phyloP scores from a whole-genome alignment of 345 rosid genomes.

The Excoecaria cochinchinensis region DNA sequence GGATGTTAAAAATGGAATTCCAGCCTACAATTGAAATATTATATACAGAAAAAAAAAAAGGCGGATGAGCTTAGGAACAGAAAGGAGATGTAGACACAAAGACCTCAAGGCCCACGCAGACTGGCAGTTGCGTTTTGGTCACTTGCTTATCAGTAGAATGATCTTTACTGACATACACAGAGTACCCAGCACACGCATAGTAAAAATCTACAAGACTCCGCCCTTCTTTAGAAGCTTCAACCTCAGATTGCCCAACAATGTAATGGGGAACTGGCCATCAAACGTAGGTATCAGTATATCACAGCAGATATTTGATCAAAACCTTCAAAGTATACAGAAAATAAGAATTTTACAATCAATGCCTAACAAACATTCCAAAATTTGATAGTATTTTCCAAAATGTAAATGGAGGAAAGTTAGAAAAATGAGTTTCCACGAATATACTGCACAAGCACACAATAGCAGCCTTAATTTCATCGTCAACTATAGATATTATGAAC shows the following conservation, averaged over 20 bases:
- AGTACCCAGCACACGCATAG: constrained; percentile 68
- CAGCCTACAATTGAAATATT: background rate
- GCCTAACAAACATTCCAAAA: background rate
- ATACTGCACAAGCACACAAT: background rate
- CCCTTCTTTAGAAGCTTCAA: constrained; percentile 46
- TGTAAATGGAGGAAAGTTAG: background rate
- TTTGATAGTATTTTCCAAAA: background rate
- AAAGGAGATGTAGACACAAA: constrained; percentile 4
- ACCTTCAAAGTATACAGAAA: background rate
- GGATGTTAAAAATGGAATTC: background rate
- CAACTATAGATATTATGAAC: background rate
- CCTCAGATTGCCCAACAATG: constrained; percentile 45
- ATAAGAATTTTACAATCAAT: background rate
- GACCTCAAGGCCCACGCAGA: constrained; percentile 68
- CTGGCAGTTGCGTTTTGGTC: constrained; percentile 45
- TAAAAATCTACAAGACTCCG: constrained; percentile 42
- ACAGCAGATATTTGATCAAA: background rate
- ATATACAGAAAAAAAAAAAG: background rate
- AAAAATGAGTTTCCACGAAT: background rate
- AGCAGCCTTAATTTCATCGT: background rate
- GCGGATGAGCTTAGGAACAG: background rate
- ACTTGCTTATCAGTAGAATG: constrained; percentile 37
- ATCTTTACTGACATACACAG: constrained; percentile 43
- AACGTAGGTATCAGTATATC: background rate
- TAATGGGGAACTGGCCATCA: constrained; percentile 42